These are phyloP conservation scores for Bruguiera sexangula DNA, from an alignment of 345 rosid species.

Conservation along the genomic window DNA sequence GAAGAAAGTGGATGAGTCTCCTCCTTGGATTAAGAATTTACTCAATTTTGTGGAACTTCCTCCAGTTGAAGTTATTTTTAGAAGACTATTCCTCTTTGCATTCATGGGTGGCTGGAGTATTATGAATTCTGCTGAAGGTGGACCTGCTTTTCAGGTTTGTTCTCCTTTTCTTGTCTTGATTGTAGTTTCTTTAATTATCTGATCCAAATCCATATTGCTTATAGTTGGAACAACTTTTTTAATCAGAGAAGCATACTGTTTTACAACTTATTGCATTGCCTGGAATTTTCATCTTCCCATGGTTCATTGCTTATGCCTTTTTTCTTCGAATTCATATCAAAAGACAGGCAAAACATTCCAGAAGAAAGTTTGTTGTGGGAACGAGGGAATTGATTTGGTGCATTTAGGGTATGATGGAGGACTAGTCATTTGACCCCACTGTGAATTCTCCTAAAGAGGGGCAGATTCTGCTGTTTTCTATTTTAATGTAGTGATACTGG, in stretches of 20 bases:
- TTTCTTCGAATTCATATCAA: too few species aligned
- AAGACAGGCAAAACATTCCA: background rate
- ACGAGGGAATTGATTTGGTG: background rate
- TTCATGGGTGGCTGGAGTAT: conserved; percentile 99
- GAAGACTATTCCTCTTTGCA: conserved; percentile 91
- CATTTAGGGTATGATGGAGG: background rate
- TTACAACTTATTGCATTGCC: background rate
- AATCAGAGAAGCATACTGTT: background rate
- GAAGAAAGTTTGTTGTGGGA: background rate
- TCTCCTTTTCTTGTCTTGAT: conserved; percentile 11
- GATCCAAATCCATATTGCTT: background rate
- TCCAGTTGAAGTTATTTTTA: conserved; percentile 68
- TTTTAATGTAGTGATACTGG: too few species aligned
- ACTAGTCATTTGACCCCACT: too few species aligned
- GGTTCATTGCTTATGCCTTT: too few species aligned
- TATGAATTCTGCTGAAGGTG: conserved; percentile 93
- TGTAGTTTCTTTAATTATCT: background rate
- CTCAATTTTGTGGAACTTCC: conserved; percentile 84
- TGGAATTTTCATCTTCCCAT: background rate
- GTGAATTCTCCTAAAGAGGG: too few species aligned
- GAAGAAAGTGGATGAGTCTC: conserved; percentile 96
- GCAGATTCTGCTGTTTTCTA: too few species aligned
- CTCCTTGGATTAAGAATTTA: conserved; percentile 77
- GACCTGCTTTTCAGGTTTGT: conserved; percentile 98
- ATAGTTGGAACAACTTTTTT: background rate